Evolutionary conservation across 2,329 filamentous ascomycete genomes (phyloP).

Genomic region (Chaetomium strumarium): DNA sequence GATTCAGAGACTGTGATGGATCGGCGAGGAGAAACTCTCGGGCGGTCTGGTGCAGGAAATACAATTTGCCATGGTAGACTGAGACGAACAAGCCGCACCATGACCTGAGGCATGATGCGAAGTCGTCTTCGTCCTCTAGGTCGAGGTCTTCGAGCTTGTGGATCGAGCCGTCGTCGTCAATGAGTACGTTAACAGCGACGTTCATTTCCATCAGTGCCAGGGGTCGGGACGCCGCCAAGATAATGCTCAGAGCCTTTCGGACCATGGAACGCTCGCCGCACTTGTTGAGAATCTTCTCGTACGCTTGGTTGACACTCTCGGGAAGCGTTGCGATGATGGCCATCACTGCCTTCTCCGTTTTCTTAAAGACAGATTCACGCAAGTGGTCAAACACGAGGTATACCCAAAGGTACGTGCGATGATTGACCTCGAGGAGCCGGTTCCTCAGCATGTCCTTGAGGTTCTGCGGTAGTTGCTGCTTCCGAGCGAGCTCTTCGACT

Average conservation of each 20-base stretch:
- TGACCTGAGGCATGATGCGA: slow-evolving; percentile 19
- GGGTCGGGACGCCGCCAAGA: slow-evolving; percentile 16
- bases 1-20: too few species aligned
- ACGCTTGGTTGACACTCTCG: slow-evolving; percentile 27
- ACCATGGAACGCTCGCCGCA: not conserved
- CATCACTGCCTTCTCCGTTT: not conserved
- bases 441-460: slow-evolving; percentile 20
- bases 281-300: slow-evolving; percentile 27
- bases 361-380: too few species aligned
- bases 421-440: too few species aligned
- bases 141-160: slow-evolving; percentile 3
- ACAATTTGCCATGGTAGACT: slow-evolving; percentile 16
- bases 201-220: slow-evolving; percentile 19
- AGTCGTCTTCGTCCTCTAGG: slow-evolving; percentile 17
- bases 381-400: slow-evolving; percentile 33
- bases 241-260: slow-evolving; percentile 11
- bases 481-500: slow-evolving; percentile 21
- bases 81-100: slow-evolving; percentile 29
- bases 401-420: slow-evolving; percentile 36
- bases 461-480: slow-evolving; percentile 13
- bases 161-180: not conserved
- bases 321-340: slow-evolving; percentile 25
- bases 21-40: slow-evolving; percentile 30
- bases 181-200: slow-evolving; percentile 10
- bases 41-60: slow-evolving; percentile 30